Conservation (phyloP, 1,139 yeast genomes). For the Blastobotrys malaysiensis region DNA sequence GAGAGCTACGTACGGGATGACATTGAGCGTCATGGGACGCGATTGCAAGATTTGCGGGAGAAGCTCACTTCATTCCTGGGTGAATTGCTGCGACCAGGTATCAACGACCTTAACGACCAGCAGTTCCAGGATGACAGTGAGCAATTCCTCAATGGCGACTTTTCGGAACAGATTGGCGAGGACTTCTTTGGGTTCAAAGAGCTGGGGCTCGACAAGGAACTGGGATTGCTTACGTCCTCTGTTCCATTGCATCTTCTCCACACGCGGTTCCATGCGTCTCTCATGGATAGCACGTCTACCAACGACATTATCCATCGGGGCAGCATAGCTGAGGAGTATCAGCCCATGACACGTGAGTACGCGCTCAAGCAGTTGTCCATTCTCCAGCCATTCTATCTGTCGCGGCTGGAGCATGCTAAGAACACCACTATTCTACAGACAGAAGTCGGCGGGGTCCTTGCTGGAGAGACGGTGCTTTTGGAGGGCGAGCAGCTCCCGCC, state of each 20-base stretch:
- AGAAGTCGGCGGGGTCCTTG: slow-evolving; percentile 15
- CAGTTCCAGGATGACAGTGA: slow-evolving; percentile 88
- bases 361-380: slow-evolving; percentile 50
- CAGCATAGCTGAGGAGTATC: slow-evolving; percentile 28
- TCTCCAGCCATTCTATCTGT: slow-evolving; percentile 50
- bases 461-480: slow-evolving; percentile 43
- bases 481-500: slow-evolving; percentile 83
- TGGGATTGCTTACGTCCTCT: slow-evolving; percentile 76
- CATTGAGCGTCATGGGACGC: slow-evolving; percentile 60
- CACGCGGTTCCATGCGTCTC: slow-evolving; percentile 52
- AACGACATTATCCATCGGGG: slow-evolving; percentile 5
- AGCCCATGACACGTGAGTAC: slow-evolving; percentile 44
- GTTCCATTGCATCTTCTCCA: slow-evolving; percentile 88
- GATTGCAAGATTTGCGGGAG: slow-evolving; percentile 60
- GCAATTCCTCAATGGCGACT: slow-evolving; percentile 90
- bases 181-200: slow-evolving; percentile 97
- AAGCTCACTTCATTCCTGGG: slow-evolving; percentile 72
- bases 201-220: slow-evolving; percentile 87
- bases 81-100: slow-evolving; percentile 74
- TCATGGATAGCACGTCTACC: slow-evolving; percentile 8
- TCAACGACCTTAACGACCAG: slow-evolving; percentile 63
- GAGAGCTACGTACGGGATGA: slow-evolving; percentile 73
- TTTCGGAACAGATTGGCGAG: slow-evolving; percentile 79
- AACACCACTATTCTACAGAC: slow-evolving; percentile 13
- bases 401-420: slow-evolving; percentile 28